Evolutionary conservation across 2,329 filamentous ascomycete species (phyloP), one percentile per base, ranked within the genome.

Genomic region (Microdochium nivale): DNA sequence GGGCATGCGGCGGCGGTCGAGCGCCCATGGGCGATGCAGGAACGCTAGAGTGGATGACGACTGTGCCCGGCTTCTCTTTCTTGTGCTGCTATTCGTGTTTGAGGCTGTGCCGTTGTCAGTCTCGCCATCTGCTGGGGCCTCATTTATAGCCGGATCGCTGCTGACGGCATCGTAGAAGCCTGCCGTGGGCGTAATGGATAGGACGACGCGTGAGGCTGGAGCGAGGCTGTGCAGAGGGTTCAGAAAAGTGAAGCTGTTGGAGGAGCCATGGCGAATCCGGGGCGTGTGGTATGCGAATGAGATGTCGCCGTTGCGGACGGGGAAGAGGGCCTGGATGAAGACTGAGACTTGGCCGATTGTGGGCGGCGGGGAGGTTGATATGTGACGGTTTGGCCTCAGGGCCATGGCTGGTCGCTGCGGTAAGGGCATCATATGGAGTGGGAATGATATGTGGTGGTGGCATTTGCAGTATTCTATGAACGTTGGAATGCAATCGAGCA

Each of bases 131-230:
- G n/a, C n/a, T n/a, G n/a, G n/a, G n/a, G n/a, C n/a, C n/a, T n/a
- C n/a, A n/a, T n/a, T n/a, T n/a, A n/a, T n/a, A n/a, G n/a, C n/a
- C n/a, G n/a, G 55, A 35, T 14, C 46, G 25, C 16, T 23, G 40
- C 23, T 19, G 3, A 56, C 32, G 3, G 54, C 51, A 1, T 37
- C 27, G 48, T 56, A 58, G 25, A 58, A 56, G 25, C 56, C 54
- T 11, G 49, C 32, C 8, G 55, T 59, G 3, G 57, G 55, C 16
- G 55, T 56, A 50, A 57, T 53, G 49, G 54, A 55, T 25, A 57
- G 52, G 7, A 59, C 46, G 27, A 54, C 30, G 27, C 51, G 52
- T 3, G 51, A 35, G 7, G 51, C 52, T 14, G 23, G 11, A 3
- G 30, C 23, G 1, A 10, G 25, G 24, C 40, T 50, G 32, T 37